Base-by-base conservation (phyloP, 805 yeast genomes). In the Alloascoidea hylecoeti region DNA sequence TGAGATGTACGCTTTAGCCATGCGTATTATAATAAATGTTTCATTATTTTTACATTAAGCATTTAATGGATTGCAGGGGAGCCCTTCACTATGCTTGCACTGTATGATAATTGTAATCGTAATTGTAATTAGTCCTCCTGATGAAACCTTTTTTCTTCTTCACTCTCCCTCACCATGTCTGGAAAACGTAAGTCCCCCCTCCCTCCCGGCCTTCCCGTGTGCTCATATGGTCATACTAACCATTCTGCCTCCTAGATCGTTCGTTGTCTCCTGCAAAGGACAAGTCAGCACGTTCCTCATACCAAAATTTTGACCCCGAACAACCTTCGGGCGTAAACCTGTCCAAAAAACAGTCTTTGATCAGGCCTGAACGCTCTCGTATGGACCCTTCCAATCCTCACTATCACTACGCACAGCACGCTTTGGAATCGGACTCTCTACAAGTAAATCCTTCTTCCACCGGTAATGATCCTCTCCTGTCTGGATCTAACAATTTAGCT, bases 311-410 rank as follows among this genome's bases (percentile, higher is more conserved):
- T 23, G 30, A 23, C 30, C 13, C 9, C 9, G 30, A 23, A n/a
- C 30, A n/a, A 9, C 30, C 30, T n/a, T 9, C 13, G n/a, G 30
- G 30, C n/a, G 30, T n/a, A 23, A 23, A 9, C 30, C 13, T 9
- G 30, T 23, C 30, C 9, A 23, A 23, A n/a, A 82, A 78, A 53
- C 66, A 73, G 46, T 81, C 96, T 0, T 62, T 89, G 43, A 80
- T 89, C 18, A 70, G 84, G 43, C 94, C 94, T 3, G 97, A 89
- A 51, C 72, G 97, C 46, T 75, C 80, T 32, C 43, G 61, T 39
- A 48, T 63, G 33, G 61, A 68, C 42, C 71, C 67, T 6, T 58
- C 60, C 33, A 74, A 76, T 49, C 82, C 83, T 2, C 67, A 74
- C 41, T 75, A 61, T 53, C 78, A 75, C 53, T 78, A 78, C 51